Conservation (phyloP, 2,329 filamentous ascomycete genomes). For the Scorias spongiosa region DNA sequence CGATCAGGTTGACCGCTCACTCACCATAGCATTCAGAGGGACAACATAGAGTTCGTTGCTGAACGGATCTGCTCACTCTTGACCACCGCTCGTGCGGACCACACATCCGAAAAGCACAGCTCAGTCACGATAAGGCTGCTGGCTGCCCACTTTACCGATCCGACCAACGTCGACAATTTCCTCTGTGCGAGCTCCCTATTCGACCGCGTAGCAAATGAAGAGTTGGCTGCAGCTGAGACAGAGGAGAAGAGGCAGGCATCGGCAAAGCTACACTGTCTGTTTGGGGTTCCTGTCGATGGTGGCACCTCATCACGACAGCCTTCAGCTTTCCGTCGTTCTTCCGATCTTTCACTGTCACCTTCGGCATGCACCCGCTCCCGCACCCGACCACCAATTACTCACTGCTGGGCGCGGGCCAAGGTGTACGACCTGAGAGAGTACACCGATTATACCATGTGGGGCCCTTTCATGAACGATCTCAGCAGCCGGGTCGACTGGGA, state of each 20-base stretch:
- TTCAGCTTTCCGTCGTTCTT: slow-evolving; percentile 7
- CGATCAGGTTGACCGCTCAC: no score
- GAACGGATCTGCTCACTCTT: slow-evolving; percentile 12
- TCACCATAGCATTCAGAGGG: slow-evolving; percentile 5
- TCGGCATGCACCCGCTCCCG: slow-evolving; percentile 11
- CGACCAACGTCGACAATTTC: slow-evolving; percentile 42
- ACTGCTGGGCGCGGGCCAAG: slow-evolving; percentile 47
- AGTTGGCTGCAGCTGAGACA: slow-evolving; percentile 24
- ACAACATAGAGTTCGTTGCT: slow-evolving; percentile 18
- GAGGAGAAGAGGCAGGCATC: slow-evolving; percentile 43
- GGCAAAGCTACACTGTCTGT: slow-evolving; percentile 53
- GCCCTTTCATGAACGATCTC: slow-evolving; percentile 53
- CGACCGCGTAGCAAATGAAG: slow-evolving; percentile 35
- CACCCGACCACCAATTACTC: slow-evolving; percentile 7
- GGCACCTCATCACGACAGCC: slow-evolving; percentile 9
- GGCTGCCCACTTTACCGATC: slow-evolving; percentile 24
- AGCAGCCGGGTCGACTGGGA: slow-evolving; percentile 58
- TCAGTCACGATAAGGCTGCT: slow-evolving; percentile 10
- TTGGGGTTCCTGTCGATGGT: slow-evolving; percentile 43
- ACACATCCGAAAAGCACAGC: background rate
- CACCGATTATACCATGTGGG: slow-evolving; percentile 47
- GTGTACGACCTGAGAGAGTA: slow-evolving; percentile 64
- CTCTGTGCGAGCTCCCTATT: slow-evolving; percentile 51
- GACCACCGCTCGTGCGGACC: slow-evolving; percentile 5
- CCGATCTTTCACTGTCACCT: slow-evolving; percentile 5